Evolutionary conservation across 805 yeast species (phyloP).

Genomic region (Clavispora phyllophila): DNA sequence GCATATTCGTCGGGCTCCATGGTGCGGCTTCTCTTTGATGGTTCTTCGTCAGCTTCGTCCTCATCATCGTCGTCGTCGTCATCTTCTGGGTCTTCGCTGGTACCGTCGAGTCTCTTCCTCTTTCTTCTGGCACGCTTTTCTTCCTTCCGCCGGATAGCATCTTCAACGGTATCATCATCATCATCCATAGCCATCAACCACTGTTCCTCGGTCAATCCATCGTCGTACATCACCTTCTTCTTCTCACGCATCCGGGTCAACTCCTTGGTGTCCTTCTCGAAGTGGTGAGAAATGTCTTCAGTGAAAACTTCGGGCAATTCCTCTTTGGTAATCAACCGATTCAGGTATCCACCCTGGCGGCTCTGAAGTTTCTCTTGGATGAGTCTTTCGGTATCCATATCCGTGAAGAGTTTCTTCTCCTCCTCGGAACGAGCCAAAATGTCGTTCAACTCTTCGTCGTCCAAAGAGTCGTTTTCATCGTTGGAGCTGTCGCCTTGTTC

Average conservation of each 20-base stretch:
- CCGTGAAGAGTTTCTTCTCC: slow-evolving; percentile 50
- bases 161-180: slow-evolving; percentile 61
- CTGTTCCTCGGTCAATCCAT: slow-evolving; percentile 43
- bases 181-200: slow-evolving; percentile 46
- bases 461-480: slow-evolving; percentile 52
- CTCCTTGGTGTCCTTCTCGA: slow-evolving; percentile 22
- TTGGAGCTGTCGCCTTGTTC: slow-evolving; percentile 53
- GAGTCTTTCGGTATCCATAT: slow-evolving; percentile 57
- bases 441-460: slow-evolving; percentile 69
- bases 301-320: slow-evolving; percentile 24
- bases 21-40: slow-evolving; percentile 3
- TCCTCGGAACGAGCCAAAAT: slow-evolving; percentile 64
- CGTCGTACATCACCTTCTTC: slow-evolving; percentile 26
- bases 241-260: slow-evolving; percentile 23
- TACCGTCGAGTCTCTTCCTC: slow-evolving; percentile 14
- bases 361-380: slow-evolving; percentile 16
- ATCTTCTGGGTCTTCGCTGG: slow-evolving; percentile 10
- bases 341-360: slow-evolving; percentile 19
- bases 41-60: slow-evolving; percentile 2
- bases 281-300: slow-evolving; percentile 24
- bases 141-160: slow-evolving; percentile 51
- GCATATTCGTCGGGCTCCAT: slow-evolving; percentile 17
- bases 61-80: slow-evolving; percentile 13
- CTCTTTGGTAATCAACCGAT: slow-evolving; percentile 19
- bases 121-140: slow-evolving; percentile 37